These are phyloP conservation scores for Blastocladiella britannica DNA, from an alignment of 192 early-diverging fungal species.

Conservation along the genomic window DNA sequence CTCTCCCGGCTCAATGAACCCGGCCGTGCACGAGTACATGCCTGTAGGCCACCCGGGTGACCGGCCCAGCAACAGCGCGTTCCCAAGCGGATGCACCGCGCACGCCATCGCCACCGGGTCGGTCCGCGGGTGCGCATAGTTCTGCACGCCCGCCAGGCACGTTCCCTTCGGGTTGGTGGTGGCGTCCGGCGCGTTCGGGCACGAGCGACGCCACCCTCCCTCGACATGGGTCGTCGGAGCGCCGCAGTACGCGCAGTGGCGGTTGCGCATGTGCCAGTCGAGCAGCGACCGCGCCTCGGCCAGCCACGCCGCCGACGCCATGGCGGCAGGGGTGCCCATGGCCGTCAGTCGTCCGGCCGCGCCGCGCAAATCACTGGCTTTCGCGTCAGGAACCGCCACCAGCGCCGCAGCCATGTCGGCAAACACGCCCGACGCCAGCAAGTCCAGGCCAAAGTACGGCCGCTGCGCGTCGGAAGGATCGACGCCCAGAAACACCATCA, in stretches of 20 bases:
- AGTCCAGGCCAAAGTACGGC: not conserved
- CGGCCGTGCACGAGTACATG: constrained; percentile 7
- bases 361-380: not conserved
- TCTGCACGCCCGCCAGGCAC: not conserved
- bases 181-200: not conserved
- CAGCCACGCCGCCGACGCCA: not conserved
- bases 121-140: constrained; percentile 4
- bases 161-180: no score
- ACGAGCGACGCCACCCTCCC: not conserved
- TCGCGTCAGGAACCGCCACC: not conserved
- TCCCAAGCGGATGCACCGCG: constrained; percentile 1
- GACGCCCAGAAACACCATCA: not conserved
- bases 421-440: not conserved
- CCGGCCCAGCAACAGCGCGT: constrained; percentile 5
- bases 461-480: not conserved
- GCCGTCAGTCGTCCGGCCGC: not conserved
- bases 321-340: not conserved
- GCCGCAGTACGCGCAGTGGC: not conserved
- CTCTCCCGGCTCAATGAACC: constrained; percentile 10
- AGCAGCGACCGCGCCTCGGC: not conserved
- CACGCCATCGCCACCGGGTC: constrained; percentile 7
- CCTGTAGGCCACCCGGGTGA: constrained; percentile 2
- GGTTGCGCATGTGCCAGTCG: not conserved
- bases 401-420: not conserved
- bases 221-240: not conserved